Evolutionary conservation across 345 rosid species (phyloP).

Genomic region (Hibiscus syriacus): DNA sequence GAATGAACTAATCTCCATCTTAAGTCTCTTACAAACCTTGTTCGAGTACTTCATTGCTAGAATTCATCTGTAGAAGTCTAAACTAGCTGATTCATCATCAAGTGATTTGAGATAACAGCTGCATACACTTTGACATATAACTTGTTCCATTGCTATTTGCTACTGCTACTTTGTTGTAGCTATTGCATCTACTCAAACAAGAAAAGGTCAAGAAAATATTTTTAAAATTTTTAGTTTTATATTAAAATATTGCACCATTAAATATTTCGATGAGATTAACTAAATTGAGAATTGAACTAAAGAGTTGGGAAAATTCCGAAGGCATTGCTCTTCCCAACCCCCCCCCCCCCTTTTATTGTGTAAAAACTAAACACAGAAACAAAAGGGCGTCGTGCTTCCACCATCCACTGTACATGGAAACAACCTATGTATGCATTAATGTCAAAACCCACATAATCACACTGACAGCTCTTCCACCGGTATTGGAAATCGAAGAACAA

Average conservation of each 20-base stretch:
- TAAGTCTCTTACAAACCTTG: neutral
- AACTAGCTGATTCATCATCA: neutral
- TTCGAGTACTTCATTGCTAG: neutral
- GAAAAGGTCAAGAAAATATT: too few species aligned
- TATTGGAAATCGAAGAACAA: constrained; percentile 15
- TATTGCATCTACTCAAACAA: too few species aligned
- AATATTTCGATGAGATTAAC: too few species aligned
- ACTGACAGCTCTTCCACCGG: constrained; percentile 23
- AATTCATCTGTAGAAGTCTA: constrained; percentile 15
- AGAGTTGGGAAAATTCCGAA: neutral
- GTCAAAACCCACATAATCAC: constrained; percentile 28
- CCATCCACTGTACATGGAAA: constrained; percentile 58
- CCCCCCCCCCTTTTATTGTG: too few species aligned
- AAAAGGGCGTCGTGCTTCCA: constrained; percentile 35
- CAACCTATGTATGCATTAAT: constrained; percentile 40
- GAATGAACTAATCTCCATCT: neutral
- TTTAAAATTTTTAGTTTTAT: too few species aligned
- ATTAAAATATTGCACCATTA: too few species aligned
- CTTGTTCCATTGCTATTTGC: neutral
- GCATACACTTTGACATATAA: neutral
- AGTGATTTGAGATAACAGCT: neutral
- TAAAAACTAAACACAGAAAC: neutral
- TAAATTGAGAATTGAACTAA: too few species aligned
- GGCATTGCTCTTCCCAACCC: constrained; percentile 20
- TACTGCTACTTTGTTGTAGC: neutral